Base-by-base conservation (phyloP, 352 stramenopile genomes). In the Globisporangium nunn region DNA sequence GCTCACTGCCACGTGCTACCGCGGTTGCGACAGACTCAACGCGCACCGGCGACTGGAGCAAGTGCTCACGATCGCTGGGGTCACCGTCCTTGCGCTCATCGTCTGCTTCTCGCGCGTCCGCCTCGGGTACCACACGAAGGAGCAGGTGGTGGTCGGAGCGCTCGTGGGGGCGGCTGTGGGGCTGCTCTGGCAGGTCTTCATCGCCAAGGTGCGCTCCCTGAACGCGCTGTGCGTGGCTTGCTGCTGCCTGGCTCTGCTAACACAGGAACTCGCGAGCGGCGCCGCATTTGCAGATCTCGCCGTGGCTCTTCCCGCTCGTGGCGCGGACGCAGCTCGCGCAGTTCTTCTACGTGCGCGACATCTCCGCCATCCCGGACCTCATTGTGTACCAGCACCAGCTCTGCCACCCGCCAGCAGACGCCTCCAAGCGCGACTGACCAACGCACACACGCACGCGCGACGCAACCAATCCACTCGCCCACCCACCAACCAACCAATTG, bases 351-450 rank as follows among this genome's bases (percentile, higher is more conserved):
- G 33, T 91, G 39, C 79, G 81, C 30, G 81, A 91, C 47, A 85
- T 82, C 66, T 86, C 83, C 14, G 65, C 78, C 54, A 88, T 93
- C 47, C 70, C 81, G 3, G 78, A 91, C 60, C 68, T 93, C 54
- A 87, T 93, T 52, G 67, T 91, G 41, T 84, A 78, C 67, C 78
- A 91, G 58, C 71, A 91, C 67, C 62, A 86, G 58, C 51, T 88
- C 37, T 86, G 78, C 53, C 45, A 63, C 14, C 12, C 31, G 49
- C 30, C 60, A 44, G 56, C 45, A 0, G 30, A 15, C 29, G 30
- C 33, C 48, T 35, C 47, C 29, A 63, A 63, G 44, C 40, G n/a
- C 44, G 49, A 63, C n/a, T 66, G 37, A 17, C 18, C 23, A 44
- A 39, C 39, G 55, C 43, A n/a, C 45, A 23, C 23, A 29, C 23